Percentiles rank a stretch among this genome's conserved stretches.
phyloP scores from a whole-genome alignment of 2,329 filamentous ascomycete species.

The Rhinocladiella mackenziei region DNA sequence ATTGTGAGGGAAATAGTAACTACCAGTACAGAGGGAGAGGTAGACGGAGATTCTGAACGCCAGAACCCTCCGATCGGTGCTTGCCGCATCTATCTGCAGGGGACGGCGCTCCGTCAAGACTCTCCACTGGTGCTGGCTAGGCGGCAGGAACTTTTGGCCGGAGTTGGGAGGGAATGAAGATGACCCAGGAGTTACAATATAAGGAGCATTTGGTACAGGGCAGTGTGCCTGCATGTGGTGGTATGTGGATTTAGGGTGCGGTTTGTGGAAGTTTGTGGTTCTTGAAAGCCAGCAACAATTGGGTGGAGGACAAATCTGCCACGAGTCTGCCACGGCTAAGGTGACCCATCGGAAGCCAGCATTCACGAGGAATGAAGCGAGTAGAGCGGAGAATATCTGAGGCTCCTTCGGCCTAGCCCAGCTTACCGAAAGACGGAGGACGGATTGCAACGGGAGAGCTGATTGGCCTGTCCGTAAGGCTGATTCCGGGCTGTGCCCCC shows the following conservation, averaged over 20 bases:
- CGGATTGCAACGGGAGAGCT: neutral
- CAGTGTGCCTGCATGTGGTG: too few relatives aligned
- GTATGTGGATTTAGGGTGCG: too few relatives aligned
- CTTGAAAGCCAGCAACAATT: too few relatives aligned
- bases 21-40: conserved; percentile 44
- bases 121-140: conserved; percentile 41
- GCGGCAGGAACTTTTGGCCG: conserved; percentile 35
- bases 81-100: conserved; percentile 50
- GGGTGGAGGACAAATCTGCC: too few relatives aligned
- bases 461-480: conserved; percentile 12
- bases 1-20: conserved; percentile 52
- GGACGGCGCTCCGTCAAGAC: conserved; percentile 50
- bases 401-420: neutral
- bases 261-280: too few relatives aligned
- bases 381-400: too few relatives aligned
- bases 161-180: too few relatives aligned
- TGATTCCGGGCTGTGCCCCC: conserved; percentile 22
- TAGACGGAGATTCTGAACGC: neutral
- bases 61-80: conserved; percentile 28
- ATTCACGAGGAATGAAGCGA: too few relatives aligned
- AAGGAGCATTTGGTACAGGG: too few relatives aligned
- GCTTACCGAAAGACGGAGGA: too few relatives aligned
- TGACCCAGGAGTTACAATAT: too few relatives aligned
- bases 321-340: conserved; percentile 17
- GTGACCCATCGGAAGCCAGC: neutral